Percentiles rank a stretch among this genome's conserved stretches.
Evolutionary conservation across 2,329 filamentous ascomycete genomes (phyloP).

Genomic region (Trichoderma endophyticum): DNA sequence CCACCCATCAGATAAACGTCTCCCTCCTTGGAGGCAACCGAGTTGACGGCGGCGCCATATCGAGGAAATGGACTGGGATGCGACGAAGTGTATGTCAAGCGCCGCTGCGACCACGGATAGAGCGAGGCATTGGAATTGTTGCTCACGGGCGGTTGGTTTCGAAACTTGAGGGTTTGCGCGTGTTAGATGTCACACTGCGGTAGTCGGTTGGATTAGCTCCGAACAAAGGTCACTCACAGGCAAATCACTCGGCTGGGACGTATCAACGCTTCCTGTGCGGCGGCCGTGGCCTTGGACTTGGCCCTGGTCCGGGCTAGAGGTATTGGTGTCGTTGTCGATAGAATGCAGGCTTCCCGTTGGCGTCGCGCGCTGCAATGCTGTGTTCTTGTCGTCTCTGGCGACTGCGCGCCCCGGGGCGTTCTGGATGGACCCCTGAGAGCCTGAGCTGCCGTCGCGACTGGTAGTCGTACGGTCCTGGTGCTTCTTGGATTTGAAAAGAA

Average conservation of each 20-base stretch:
- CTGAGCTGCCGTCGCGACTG: constrained; percentile 51
- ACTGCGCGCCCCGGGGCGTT: constrained; percentile 44
- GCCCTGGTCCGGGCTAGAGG: constrained; percentile 61
- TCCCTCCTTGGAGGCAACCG: constrained; percentile 89
- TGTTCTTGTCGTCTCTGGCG: constrained; percentile 53
- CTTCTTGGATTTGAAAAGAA: constrained; percentile 81
- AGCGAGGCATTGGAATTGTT: constrained; percentile 72
- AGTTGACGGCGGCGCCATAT: constrained; percentile 95
- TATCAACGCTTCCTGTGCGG: constrained; percentile 50
- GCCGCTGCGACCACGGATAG: constrained; percentile 93
- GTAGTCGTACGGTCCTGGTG: constrained; percentile 60
- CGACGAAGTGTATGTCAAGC: constrained; percentile 78
- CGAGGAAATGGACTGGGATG: constrained; percentile 87
- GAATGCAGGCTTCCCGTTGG: constrained; percentile 78
- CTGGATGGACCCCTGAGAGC: constrained; percentile 48
- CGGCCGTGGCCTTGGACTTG: constrained; percentile 45
- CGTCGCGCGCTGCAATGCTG: constrained; percentile 56
- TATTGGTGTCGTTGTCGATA: constrained; percentile 55
- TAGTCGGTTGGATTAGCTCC: background rate
- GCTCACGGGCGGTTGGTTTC: constrained; percentile 37
- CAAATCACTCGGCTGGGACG: constrained; percentile 40
- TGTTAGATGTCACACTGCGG: background rate
- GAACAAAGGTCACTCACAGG: constrained; percentile 37
- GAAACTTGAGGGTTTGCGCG: constrained; percentile 11
- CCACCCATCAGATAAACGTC: constrained; percentile 98